Evolutionary conservation across 2,329 filamentous ascomycete species (phyloP).

Genomic region (Aspergillus versicolor): DNA sequence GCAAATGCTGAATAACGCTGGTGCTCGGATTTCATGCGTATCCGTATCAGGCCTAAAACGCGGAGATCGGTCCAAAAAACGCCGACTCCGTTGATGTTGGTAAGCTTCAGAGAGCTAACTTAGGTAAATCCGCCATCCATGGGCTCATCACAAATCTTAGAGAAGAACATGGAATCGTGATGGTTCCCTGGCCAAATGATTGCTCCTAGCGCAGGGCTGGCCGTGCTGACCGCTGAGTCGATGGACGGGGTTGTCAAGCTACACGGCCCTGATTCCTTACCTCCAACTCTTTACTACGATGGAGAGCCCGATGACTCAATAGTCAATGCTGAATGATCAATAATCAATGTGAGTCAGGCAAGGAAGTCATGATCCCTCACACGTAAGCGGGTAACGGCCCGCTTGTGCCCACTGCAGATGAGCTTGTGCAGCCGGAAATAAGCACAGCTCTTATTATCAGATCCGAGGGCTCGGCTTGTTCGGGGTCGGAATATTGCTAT

Average conservation of each 20-base stretch:
- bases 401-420: not conserved
- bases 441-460: not conserved
- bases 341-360: not conserved
- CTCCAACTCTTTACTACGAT: not conserved
- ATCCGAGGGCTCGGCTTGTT: not conserved
- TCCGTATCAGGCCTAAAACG: no score
- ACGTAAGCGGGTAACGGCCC: not conserved
- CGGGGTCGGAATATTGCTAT: not conserved
- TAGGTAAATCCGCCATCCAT: no score
- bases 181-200: not conserved
- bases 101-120: no score
- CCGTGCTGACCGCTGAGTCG: not conserved
- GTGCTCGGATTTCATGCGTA: no score
- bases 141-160: no score
- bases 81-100: no score
- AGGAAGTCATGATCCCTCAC: not conserved
- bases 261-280: not conserved
- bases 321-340: not conserved
- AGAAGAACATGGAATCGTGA: not conserved
- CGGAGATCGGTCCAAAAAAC: no score
- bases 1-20: no score
- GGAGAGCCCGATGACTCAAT: not conserved
- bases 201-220: no score
- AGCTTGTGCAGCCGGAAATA: not conserved
- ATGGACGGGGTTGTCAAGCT: not conserved